A percentile compares a stretch with the other conserved stretches of the same genome.
phyloP scores from a whole-genome alignment of 441 rosid genomes.

The Erodium trifolium region DNA sequence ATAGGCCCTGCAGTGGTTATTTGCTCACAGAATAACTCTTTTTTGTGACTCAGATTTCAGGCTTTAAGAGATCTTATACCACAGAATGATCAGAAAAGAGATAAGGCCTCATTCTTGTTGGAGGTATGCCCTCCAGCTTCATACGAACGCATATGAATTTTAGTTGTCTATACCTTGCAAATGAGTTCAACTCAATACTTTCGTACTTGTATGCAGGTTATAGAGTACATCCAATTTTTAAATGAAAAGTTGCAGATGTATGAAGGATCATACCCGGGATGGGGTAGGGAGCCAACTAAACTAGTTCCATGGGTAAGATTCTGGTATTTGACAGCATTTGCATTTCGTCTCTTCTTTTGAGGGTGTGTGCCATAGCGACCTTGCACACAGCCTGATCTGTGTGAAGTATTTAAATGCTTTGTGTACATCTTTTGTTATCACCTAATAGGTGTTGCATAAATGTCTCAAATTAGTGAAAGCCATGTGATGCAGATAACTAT shows the following conservation, averaged over 20 bases:
- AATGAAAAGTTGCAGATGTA: conserved; percentile 42
- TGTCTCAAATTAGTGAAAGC: too few species aligned
- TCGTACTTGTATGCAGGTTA: conserved; percentile 34
- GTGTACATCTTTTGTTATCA: too few species aligned
- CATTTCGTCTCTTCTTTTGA: not conserved
- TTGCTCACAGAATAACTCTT: conserved; percentile 11
- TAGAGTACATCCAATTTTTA: conserved; percentile 51
- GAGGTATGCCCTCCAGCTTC: conserved; percentile 30
- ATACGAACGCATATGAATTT: not conserved
- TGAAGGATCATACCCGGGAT: conserved; percentile 42
- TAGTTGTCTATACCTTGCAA: not conserved
- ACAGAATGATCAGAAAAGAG: conserved; percentile 54
- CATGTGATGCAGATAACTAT: too few species aligned
- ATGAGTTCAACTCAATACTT: conserved; percentile 1
- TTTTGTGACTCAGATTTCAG: conserved; percentile 43
- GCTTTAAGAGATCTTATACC: conserved; percentile 51
- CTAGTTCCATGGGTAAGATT: conserved; percentile 48
- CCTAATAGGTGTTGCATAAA: too few species aligned
- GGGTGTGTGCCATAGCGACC: too few species aligned
- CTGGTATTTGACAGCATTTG: conserved; percentile 5
- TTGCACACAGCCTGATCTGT: too few species aligned
- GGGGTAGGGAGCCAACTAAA: conserved; percentile 39
- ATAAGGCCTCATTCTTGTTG: conserved; percentile 49
- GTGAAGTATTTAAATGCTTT: too few species aligned
- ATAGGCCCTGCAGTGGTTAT: conserved; percentile 1